Evolutionary conservation across 148 eudicot genomes (phyloP).

Genomic region (Camellia sinensis): DNA sequence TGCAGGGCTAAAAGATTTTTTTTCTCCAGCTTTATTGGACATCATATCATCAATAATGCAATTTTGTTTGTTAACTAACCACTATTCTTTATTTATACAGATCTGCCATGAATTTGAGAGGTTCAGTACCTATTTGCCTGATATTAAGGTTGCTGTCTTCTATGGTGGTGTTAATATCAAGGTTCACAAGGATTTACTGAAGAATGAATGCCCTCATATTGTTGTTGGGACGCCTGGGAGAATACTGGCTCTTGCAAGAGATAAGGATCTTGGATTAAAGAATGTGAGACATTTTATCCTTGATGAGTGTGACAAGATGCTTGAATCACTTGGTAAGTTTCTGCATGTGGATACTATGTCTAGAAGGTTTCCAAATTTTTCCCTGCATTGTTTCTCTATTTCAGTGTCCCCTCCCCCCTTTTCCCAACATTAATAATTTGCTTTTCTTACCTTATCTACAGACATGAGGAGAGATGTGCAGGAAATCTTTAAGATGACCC

Average conservation of each 20-base stretch:
- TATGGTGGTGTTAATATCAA: constrained; percentile 63
- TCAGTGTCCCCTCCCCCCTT: background rate
- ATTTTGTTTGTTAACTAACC: constrained; percentile 5
- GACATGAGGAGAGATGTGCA: constrained; percentile 49
- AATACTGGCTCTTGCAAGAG: constrained; percentile 49
- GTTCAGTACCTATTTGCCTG: constrained; percentile 55
- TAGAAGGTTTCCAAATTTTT: background rate
- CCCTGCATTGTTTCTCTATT: background rate
- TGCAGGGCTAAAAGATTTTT: background rate
- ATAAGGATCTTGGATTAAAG: constrained; percentile 47
- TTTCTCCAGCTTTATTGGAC: background rate
- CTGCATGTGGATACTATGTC: background rate
- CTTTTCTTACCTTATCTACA: constrained; percentile 5
- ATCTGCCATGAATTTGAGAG: constrained; percentile 59
- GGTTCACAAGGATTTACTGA: constrained; percentile 51
- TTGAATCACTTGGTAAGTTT: constrained; percentile 53
- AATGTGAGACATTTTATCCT: constrained; percentile 66
- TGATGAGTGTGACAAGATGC: constrained; percentile 66
- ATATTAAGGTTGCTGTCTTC: constrained; percentile 54
- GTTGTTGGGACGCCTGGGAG: constrained; percentile 70
- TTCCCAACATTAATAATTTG: background rate
- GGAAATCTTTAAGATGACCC: constrained; percentile 44
- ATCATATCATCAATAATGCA: background rate
- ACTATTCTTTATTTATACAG: constrained; percentile 23
- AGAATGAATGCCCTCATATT: constrained; percentile 63